phyloP scores from a whole-genome alignment of 495 filamentous ascomycete species.

The Penicillium paxilli region DNA sequence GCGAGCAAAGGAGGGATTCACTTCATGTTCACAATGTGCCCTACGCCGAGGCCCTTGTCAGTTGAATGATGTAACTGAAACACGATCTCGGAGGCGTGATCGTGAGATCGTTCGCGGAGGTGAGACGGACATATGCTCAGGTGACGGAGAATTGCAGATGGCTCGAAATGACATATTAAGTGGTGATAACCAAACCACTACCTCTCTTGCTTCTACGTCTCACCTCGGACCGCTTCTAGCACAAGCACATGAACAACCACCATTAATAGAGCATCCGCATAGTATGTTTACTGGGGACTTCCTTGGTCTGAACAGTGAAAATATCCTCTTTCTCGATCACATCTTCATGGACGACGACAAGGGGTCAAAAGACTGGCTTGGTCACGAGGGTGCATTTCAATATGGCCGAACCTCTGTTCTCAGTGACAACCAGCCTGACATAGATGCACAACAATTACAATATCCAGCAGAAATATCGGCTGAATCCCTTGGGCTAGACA shows the following conservation, averaged over 20 bases:
- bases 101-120: not conserved
- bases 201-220: not conserved
- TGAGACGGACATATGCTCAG: not conserved
- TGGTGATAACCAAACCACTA: not conserved
- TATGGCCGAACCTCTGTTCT: not conserved
- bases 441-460: not conserved
- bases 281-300: not conserved
- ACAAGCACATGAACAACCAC: not conserved
- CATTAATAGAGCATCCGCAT: not conserved
- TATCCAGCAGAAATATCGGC: not conserved
- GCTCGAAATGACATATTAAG: not conserved
- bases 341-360: slow-evolving; percentile 3
- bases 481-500: not conserved
- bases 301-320: slow-evolving; percentile 1
- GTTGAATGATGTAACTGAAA: not conserved
- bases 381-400: not conserved
- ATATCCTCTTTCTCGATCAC: slow-evolving; percentile 9
- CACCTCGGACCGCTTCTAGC: not conserved
- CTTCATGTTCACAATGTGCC: slow-evolving; percentile 4
- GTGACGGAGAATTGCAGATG: not conserved
- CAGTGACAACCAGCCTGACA: not conserved
- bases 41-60: not conserved
- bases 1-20: slow-evolving; percentile 1
- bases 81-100: not conserved
- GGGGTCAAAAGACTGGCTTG: not conserved